Conservation (phyloP, 352 stramenopile species). For the Phytophthora sp. region DNA sequence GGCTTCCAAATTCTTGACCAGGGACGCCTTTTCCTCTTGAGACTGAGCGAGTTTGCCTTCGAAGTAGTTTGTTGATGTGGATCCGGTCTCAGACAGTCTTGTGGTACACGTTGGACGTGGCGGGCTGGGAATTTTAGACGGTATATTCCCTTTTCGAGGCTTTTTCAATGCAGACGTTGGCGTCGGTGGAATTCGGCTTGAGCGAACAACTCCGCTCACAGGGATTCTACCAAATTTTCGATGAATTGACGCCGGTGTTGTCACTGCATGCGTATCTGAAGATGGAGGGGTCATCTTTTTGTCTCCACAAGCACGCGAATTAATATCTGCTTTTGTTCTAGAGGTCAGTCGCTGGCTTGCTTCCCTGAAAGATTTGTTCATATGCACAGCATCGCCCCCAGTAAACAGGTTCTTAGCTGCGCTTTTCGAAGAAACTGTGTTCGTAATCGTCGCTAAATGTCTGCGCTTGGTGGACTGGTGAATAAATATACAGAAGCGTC, state of each 20-base stretch:
- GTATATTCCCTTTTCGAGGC: conserved; percentile 16
- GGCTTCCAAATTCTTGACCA: conserved; percentile 28
- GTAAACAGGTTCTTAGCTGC: conserved; percentile 40
- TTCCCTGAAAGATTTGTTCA: conserved; percentile 6
- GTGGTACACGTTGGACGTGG: conserved; percentile 8
- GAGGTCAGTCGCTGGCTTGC: not conserved
- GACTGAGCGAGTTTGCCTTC: conserved; percentile 30
- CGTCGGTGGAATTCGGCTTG: conserved; percentile 39
- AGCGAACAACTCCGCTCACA: not conserved
- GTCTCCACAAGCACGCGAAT: not conserved
- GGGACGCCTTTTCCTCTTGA: conserved; percentile 39
- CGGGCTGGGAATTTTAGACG: conserved; percentile 33
- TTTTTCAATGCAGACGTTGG: conserved; percentile 36
- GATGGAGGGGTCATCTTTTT: conserved; percentile 6
- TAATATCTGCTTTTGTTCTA: not conserved
- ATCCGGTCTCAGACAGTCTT: conserved; percentile 1
- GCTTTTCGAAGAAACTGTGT: conserved; percentile 40
- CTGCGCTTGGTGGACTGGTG: conserved; percentile 49
- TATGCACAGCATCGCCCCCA: conserved; percentile 16
- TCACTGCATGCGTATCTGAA: not conserved
- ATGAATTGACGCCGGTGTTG: not conserved
- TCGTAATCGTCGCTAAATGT: conserved; percentile 69
- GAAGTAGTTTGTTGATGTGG: conserved; percentile 2
- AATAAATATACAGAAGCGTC: not conserved
- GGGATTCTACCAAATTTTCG: not conserved